A percentile compares a stretch with the other conserved stretches of the same genome.
phyloP scores from a whole-genome alignment of 495 filamentous ascomycete genomes.

The Bombardia bombarda region DNA sequence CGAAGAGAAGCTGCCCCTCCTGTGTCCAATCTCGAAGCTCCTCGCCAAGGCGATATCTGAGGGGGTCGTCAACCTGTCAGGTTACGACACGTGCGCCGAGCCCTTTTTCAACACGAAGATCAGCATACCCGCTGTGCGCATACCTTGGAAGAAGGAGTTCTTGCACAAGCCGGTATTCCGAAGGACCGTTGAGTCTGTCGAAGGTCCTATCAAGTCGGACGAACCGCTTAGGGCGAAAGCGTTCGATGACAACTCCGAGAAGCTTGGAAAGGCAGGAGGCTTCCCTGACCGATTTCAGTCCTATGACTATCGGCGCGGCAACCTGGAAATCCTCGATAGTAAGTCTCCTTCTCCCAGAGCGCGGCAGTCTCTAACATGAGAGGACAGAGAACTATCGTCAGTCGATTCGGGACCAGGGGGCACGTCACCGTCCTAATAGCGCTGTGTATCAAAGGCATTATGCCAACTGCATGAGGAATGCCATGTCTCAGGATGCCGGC shows the following conservation, averaged over 20 bases:
- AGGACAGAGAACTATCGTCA: conserved; percentile 6
- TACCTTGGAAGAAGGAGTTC: conserved; percentile 9
- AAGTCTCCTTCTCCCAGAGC: conserved; percentile 3
- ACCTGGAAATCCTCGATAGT: conserved; percentile 8
- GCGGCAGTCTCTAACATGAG: conserved; percentile 1
- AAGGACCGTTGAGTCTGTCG: too few relatives aligned
- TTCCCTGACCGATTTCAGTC: too few relatives aligned
- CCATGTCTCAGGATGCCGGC: conserved; percentile 14
- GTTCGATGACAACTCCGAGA: too few relatives aligned
- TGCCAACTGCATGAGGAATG: conserved; percentile 9
- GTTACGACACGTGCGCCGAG: conserved; percentile 6
- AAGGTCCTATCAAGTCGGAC: too few relatives aligned
- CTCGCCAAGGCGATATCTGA: conserved; percentile 8
- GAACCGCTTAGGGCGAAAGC: too few relatives aligned
- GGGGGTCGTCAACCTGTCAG: conserved; percentile 2
- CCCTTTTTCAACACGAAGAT: conserved; percentile 9
- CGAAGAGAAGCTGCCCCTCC: conserved; percentile 6
- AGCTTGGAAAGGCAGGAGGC: too few relatives aligned
- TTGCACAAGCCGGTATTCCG: conserved; percentile 9
- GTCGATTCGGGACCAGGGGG: conserved; percentile 9
- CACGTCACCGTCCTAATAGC: conserved; percentile 8
- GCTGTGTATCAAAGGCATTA: conserved; percentile 8
- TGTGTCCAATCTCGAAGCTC: conserved; percentile 8
- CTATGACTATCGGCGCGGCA: too few relatives aligned
- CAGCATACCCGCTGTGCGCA: conserved; percentile 6